These are phyloP conservation scores for Chloris gayana DNA, from an alignment of 176 grass and related monocot genomes.

Conservation along the genomic window DNA sequence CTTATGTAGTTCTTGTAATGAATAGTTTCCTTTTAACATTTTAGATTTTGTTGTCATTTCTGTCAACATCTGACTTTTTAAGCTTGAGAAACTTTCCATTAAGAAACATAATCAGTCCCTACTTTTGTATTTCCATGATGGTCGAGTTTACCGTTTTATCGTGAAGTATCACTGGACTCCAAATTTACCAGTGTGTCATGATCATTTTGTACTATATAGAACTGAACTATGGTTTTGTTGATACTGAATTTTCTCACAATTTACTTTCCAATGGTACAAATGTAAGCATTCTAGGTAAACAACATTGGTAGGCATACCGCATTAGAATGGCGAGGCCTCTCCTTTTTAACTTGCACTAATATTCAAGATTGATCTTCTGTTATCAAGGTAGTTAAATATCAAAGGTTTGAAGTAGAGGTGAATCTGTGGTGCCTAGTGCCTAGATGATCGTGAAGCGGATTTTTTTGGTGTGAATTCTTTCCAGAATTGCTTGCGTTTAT, in stretches of 20 bases:
- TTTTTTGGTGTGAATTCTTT: neutral
- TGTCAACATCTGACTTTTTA: neutral
- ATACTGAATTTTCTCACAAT: too few relatives aligned
- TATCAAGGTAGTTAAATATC: neutral
- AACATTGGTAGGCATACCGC: too few relatives aligned
- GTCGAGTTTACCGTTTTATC: too few relatives aligned
- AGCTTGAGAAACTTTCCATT: neutral
- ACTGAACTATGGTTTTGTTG: too few relatives aligned
- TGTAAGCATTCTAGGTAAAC: too few relatives aligned
- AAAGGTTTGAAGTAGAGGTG: neutral
- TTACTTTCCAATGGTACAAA: too few relatives aligned
- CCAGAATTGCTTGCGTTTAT: neutral
- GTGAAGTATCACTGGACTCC: too few relatives aligned
- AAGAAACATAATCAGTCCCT: neutral
- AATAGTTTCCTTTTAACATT: conserved; percentile 1
- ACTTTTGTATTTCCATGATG: neutral
- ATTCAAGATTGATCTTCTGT: neutral
- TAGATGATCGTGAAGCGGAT: too few relatives aligned
- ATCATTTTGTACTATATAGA: too few relatives aligned
- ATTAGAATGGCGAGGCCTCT: neutral
- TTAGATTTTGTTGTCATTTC: neutral
- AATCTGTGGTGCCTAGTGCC: too few relatives aligned
- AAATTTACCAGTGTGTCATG: too few relatives aligned
- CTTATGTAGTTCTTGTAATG: conserved; percentile 24
- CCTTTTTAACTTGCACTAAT: neutral